Evolutionary conservation across 345 rosid genomes (phyloP).

Genomic region (Aethionema arabicum): DNA sequence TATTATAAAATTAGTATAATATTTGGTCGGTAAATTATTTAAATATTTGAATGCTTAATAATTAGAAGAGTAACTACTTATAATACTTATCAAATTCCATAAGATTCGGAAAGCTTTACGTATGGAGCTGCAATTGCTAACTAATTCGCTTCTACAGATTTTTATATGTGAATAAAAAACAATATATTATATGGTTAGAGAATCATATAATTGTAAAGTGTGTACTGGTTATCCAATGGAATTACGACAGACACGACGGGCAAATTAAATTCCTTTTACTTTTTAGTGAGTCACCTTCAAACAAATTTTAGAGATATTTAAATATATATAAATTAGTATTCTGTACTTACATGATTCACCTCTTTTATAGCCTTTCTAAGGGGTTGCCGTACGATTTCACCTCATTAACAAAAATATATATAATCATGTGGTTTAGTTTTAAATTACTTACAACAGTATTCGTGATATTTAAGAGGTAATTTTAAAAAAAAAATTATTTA

Average conservation of each 20-base stretch:
- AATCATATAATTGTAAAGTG: constrained; percentile 22
- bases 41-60: not conserved
- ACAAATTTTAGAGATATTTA: not conserved
- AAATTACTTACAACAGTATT: too few relatives aligned
- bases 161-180: too few relatives aligned
- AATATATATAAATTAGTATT: too few relatives aligned
- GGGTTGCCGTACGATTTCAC: constrained; percentile 17
- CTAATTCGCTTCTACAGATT: not conserved
- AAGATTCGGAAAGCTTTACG: constrained; percentile 4
- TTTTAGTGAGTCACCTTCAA: constrained; percentile 22
- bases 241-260: constrained; percentile 10
- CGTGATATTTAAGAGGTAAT: too few relatives aligned
- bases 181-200: not conserved
- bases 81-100: constrained; percentile 9
- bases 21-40: constrained; percentile 30
- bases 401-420: not conserved
- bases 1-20: not conserved
- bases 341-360: constrained; percentile 21
- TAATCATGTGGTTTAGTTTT: not conserved
- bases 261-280: not conserved
- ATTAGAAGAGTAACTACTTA: constrained; percentile 5
- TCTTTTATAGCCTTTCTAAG: constrained; percentile 7
- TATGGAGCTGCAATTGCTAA: constrained; percentile 15
- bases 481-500: too few relatives aligned
- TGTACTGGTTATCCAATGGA: constrained; percentile 31